Conservation (phyloP, 2,329 filamentous ascomycete genomes). For the Metarhizium humberi region DNA sequence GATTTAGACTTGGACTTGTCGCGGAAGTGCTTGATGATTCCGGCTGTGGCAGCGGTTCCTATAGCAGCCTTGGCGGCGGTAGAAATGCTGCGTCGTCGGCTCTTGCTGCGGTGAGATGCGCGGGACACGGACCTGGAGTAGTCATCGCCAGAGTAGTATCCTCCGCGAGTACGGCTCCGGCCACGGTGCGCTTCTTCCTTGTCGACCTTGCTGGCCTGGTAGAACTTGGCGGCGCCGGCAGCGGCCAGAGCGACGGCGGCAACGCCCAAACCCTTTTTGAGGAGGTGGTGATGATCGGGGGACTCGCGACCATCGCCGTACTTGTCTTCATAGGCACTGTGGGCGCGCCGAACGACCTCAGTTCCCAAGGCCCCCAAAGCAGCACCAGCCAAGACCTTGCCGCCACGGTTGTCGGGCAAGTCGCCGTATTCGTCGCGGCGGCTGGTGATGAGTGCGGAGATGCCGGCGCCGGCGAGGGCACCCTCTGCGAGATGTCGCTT, state of each 20-base stretch:
- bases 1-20: conserved; percentile 41
- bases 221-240: conserved; percentile 56
- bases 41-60: conserved; percentile 48
- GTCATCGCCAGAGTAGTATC: conserved; percentile 30
- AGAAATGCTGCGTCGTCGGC: conserved; percentile 37
- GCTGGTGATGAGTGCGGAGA: conserved; percentile 48
- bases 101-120: conserved; percentile 33
- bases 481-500: conserved; percentile 54
- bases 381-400: conserved; percentile 51
- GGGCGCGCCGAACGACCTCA: conserved; percentile 49
- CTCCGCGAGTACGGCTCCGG: conserved; percentile 39
- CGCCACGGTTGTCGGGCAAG: conserved; percentile 40
- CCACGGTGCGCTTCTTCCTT: conserved; percentile 50
- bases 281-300: conserved; percentile 33
- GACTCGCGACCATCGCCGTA: conserved; percentile 30
- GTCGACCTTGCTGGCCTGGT: conserved; percentile 49
- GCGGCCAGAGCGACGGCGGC: conserved; percentile 55
- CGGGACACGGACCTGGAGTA: conserved; percentile 27
- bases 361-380: conserved; percentile 54
- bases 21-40: conserved; percentile 47
- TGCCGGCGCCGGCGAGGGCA: conserved; percentile 53
- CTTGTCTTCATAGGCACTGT: conserved; percentile 50
- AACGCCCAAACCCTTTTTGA: conserved; percentile 53
- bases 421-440: conserved; percentile 43
- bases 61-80: conserved; percentile 46